Evolutionary conservation across 1,139 yeast genomes (phyloP).

Genomic region (Taiozyma sp.): DNA sequence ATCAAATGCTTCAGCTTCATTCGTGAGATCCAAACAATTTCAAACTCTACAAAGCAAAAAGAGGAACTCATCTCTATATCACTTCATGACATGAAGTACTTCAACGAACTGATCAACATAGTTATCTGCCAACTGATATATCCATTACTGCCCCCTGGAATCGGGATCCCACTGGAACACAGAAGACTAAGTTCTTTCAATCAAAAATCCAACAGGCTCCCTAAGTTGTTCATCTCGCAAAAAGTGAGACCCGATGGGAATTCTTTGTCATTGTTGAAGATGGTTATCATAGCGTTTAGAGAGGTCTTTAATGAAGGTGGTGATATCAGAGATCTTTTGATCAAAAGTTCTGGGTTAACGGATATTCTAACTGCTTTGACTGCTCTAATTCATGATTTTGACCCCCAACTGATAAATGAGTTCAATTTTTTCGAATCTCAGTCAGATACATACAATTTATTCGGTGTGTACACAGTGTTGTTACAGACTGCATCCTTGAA

Average conservation of each 20-base stretch:
- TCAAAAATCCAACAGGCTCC: conserved; percentile 22
- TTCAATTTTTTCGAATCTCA: conserved; percentile 30
- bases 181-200: conserved; percentile 47
- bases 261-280: neutral
- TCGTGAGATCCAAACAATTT: conserved; percentile 11
- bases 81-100: conserved; percentile 72
- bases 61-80: conserved; percentile 56
- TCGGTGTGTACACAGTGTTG: conserved; percentile 48
- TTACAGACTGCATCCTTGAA: conserved; percentile 36
- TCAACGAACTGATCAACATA: conserved; percentile 57
- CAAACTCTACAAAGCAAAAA: conserved; percentile 4
- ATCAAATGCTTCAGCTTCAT: conserved; percentile 7
- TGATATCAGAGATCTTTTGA: conserved; percentile 50
- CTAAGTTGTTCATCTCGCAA: conserved; percentile 16
- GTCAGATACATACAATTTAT: conserved; percentile 58
- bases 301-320: conserved; percentile 24
- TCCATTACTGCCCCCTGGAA: conserved; percentile 48
- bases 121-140: conserved; percentile 69
- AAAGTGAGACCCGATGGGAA: conserved; percentile 10
- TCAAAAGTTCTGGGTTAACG: conserved; percentile 67
- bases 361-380: conserved; percentile 57
- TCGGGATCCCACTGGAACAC: conserved; percentile 63
- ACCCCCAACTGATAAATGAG: conserved; percentile 2
- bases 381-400: conserved; percentile 32
- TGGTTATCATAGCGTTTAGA: conserved; percentile 7